Evolutionary conservation across 768 basidiomycete genomes (phyloP), one percentile per base, ranked within the genome.

Genomic region (Lactarius deliciosus): DNA sequence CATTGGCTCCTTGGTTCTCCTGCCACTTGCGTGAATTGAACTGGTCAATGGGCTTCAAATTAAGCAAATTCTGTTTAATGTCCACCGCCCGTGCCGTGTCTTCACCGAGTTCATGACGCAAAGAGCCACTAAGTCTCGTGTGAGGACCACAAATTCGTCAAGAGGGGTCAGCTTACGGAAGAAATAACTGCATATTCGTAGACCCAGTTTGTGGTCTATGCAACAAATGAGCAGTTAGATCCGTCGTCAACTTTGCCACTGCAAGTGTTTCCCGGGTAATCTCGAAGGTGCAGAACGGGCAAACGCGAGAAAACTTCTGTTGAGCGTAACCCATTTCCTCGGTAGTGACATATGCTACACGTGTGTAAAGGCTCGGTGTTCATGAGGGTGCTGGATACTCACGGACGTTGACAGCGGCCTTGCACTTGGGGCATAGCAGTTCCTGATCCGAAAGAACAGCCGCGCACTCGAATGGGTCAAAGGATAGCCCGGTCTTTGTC

Each of bases 321-420:
- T 85, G 83, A 0, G 81, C 72, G 61, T 85, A 86, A 0, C 86
- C 86, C 0, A 78, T 80, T 0, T 80, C 82, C 0, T 72, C 66
- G 7, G 70, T 71, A 5, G 74, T 80, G 62, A 81, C 67, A 43
- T 81, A 80, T 1, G 79, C 85, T 86, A 38, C 45, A 13, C 2
- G 16, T 47, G 20, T 25, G 28, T 47, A 50, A 58, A 32, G 18
- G 25, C n/a, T 71, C 76, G 63, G 47, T 28, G 13, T 1, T 50
- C 64, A 15, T 10, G 20, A 4, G 18, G 18, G 30, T 34, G 22
- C 43, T 41, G 25, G n/a, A 3, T 20, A 72, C 80, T 72, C 71
- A 81, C 80, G 75, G 36, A 68, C 72, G 32, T 70, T 72, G 58
- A 74, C 68, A 11, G 36, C 59, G 1, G 70, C 75, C 22, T 74